Evolutionary conservation across 345 rosid genomes (phyloP).

Genomic region (Euphorbia peplus): DNA sequence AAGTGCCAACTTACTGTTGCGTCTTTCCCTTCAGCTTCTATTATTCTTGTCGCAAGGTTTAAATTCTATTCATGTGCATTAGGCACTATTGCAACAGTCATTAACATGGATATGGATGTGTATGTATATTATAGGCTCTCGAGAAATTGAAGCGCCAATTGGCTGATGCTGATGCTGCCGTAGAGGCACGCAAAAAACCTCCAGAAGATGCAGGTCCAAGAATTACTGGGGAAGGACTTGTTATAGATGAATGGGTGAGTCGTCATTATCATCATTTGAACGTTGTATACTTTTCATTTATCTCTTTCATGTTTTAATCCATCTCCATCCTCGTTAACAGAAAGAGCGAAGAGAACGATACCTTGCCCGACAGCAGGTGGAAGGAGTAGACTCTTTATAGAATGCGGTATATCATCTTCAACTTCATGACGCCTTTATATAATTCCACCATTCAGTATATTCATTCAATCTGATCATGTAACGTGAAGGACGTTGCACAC

Average conservation of each 20-base stretch:
- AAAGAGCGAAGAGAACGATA: constrained; percentile 96
- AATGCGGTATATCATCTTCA: constrained; percentile 2
- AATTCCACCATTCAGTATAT: constrained; percentile 18
- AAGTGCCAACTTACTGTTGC: constrained; percentile 28
- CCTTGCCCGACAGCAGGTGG: constrained; percentile 86
- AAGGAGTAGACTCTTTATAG: constrained; percentile 70
- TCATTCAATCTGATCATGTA: constrained; percentile 23
- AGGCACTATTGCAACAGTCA: neutral
- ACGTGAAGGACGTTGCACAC: constrained; percentile 15
- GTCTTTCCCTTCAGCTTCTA: neutral
- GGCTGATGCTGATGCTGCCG: constrained; percentile 85
- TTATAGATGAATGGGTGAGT: constrained; percentile 98
- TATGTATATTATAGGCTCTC: constrained; percentile 34
- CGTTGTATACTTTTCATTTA: neutral
- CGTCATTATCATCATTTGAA: neutral
- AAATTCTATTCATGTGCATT: neutral
- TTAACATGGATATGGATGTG: neutral
- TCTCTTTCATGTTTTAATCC: neutral
- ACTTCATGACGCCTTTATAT: constrained; percentile 11
- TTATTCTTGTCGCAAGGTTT: too few species aligned
- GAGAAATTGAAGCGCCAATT: constrained; percentile 87
- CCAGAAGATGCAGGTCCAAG: constrained; percentile 76
- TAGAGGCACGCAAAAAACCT: constrained; percentile 79
- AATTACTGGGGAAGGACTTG: constrained; percentile 98
- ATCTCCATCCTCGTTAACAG: constrained; percentile 29